phyloP scores from a whole-genome alignment of 345 rosid genomes.

The Dipteronia dyeriana region DNA sequence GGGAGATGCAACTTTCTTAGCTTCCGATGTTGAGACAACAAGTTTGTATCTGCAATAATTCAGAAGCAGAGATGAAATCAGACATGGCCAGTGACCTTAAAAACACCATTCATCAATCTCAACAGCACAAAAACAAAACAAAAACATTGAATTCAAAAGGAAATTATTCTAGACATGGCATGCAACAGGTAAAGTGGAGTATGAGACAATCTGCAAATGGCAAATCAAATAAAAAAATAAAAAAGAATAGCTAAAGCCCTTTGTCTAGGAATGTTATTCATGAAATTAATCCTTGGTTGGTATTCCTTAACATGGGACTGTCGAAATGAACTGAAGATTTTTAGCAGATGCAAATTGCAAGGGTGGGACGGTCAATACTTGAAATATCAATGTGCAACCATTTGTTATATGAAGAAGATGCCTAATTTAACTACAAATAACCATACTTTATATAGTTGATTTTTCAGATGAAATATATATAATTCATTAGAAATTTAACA shows the following conservation, averaged over 20 bases:
- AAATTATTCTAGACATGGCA: neutral
- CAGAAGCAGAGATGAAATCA: conserved; percentile 18
- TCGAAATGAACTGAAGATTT: neutral
- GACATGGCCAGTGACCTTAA: neutral
- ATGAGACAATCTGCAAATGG: neutral
- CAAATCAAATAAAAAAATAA: neutral
- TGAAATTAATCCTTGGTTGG: neutral
- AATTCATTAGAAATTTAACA: conserved; percentile 11
- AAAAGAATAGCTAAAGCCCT: neutral
- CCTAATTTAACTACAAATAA: neutral
- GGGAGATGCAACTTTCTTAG: conserved; percentile 82
- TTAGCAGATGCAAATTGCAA: conserved; percentile 5
- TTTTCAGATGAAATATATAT: neutral
- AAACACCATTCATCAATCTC: conserved; percentile 12
- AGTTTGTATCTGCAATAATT: conserved; percentile 71
- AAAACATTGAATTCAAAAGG: neutral
- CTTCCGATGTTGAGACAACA: conserved; percentile 80
- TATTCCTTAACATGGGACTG: neutral
- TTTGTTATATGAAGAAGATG: neutral
- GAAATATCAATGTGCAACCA: neutral
- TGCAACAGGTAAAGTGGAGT: neutral
- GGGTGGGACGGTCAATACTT: neutral
- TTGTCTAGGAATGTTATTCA: neutral
- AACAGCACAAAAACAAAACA: neutral
- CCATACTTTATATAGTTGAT: neutral